Evolutionary conservation across 805 yeast species (phyloP), one percentile per base, ranked within the genome.

Genomic region (Metschnikowia koreensis): DNA sequence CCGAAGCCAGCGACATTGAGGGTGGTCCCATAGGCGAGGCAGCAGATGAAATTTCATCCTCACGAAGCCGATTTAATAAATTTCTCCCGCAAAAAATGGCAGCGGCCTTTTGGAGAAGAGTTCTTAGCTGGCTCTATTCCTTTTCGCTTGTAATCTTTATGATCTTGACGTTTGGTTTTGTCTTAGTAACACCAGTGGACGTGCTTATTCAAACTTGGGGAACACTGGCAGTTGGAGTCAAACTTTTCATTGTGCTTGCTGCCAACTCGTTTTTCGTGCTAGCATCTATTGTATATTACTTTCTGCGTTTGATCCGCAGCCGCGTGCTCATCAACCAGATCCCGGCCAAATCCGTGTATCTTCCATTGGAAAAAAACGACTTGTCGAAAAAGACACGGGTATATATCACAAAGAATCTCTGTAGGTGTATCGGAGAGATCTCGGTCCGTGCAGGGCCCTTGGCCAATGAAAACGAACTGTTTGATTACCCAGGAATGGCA

Each of bases 171-270:
- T 59, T 87, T 17, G 89, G 84, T 0, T 80, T 91, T 50, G 73
- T 84, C 28, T 73, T 88, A 1, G 87, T 87, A 8, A 73, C 93
- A 0, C 96, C 96, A 0, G 80, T 90, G 13, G 97, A 93, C 67
- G 82, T 90, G 31, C 82, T 91, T 53, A 73, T 80, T 1, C 80
- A 81, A 58, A 76, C 86, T 1, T 73, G 82, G 2, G 73, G 73
- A 7, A 69, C 81, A 4, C 68, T 76, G 11, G 80, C 81, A 53
- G 81, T 87, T 59, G 94, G 89, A 1, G 73, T 89, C 65, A 89
- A 91, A 64, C 81, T 93, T 3, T 85, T 92, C 55, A 89, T 92
- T 53, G 89, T 91, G 17, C 82, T 88, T 7, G 80, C 83, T 42
- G 89, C 87, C 7, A 76, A 88, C 60, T 89, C 83, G 2, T 68